Percentiles rank a stretch among this genome's conserved stretches.
Conservation (phyloP, 345 rosid genomes). For the Reutealis trisperma region DNA sequence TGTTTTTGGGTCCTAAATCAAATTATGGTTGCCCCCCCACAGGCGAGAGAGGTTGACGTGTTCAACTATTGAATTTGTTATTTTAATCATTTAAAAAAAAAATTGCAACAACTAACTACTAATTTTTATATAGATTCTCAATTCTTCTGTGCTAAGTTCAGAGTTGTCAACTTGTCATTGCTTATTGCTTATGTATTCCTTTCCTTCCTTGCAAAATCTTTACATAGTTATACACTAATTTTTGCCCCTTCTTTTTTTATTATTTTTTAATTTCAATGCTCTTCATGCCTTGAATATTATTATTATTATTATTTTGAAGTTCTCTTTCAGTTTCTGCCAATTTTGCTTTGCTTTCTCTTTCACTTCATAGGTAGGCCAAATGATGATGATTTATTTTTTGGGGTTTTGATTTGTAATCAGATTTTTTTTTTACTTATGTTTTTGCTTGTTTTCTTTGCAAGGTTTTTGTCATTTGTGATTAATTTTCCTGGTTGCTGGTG, state of each 20-base stretch:
- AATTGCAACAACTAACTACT: too few relatives aligned
- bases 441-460: background rate
- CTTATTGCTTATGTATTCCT: too few relatives aligned
- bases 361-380: too few relatives aligned
- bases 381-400: too few relatives aligned
- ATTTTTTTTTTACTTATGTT: background rate
- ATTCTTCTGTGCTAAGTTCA: too few relatives aligned
- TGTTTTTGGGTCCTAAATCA: background rate
- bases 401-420: too few relatives aligned
- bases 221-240: background rate
- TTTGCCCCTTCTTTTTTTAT: background rate
- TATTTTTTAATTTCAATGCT: background rate
- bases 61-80: background rate
- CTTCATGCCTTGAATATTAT: background rate
- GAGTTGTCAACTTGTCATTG: too few relatives aligned
- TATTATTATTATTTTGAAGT: background rate
- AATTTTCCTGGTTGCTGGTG: background rate
- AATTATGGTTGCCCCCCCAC: background rate
- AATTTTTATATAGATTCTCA: too few relatives aligned
- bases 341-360: background rate
- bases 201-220: too few relatives aligned
- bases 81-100: background rate
- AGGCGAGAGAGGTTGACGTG: background rate
- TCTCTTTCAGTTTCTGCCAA: background rate
- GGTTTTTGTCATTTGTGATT: background rate